Evolutionary conservation across 2,329 filamentous ascomycete genomes (phyloP).

Genomic region (Talaromyces sp.): DNA sequence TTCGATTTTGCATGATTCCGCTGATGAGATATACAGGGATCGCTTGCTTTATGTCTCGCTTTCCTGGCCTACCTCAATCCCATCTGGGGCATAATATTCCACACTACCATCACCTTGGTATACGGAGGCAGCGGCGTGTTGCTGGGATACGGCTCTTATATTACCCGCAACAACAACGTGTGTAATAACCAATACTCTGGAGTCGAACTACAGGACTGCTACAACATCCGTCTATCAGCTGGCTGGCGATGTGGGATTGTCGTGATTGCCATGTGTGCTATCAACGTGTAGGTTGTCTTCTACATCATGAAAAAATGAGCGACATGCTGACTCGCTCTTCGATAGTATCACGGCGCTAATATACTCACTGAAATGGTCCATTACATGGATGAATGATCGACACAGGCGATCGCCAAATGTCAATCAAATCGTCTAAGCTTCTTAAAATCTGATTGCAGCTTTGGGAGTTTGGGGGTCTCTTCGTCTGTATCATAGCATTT

Average conservation of each 20-base stretch:
- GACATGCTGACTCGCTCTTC: neutral
- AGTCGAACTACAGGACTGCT: neutral
- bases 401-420: neutral
- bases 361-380: neutral
- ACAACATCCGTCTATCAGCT: neutral
- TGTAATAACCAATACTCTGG: neutral
- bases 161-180: slow-evolving; percentile 10
- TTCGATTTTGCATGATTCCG: neutral
- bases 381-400: neutral
- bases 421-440: neutral
- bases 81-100: neutral
- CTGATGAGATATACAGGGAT: neutral
- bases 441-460: neutral
- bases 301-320: neutral
- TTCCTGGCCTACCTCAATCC: neutral
- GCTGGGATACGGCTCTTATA: slow-evolving; percentile 12
- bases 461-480: neutral
- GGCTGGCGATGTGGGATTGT: slow-evolving; percentile 16
- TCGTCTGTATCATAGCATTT: neutral
- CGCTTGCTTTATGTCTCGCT: neutral
- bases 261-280: slow-evolving; percentile 6
- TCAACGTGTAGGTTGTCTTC: neutral
- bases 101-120: neutral
- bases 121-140: neutral
- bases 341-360: neutral